Conservation (phyloP, 768 basidiomycete species). For the Hydnomerulius pinastri region DNA sequence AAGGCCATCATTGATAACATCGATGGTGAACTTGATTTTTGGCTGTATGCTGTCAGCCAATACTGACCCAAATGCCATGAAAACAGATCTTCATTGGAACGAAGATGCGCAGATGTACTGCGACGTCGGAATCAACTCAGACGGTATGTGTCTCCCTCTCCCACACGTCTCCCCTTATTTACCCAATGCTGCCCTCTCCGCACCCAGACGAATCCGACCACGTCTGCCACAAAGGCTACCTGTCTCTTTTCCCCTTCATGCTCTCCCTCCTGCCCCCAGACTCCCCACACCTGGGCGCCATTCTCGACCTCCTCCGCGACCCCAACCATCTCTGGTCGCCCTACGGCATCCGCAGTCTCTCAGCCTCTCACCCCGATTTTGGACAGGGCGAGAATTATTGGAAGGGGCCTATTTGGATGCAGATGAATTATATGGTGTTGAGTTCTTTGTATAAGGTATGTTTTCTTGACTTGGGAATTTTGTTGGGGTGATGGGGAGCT, state of each 20-base stretch:
- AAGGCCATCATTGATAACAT: conserved; percentile 82
- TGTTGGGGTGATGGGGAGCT: not conserved
- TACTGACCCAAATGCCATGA: not conserved
- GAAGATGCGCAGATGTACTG: conserved; percentile 92
- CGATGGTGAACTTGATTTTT: conserved; percentile 57
- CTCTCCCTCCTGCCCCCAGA: conserved; percentile 74
- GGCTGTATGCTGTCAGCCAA: conserved; percentile 5
- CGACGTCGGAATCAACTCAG: conserved; percentile 80
- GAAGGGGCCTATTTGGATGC: conserved; percentile 96
- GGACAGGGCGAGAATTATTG: conserved; percentile 96
- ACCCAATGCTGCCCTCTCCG: not conserved
- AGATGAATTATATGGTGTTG: conserved; percentile 93
- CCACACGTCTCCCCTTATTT: not conserved
- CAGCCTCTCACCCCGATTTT: conserved; percentile 85
- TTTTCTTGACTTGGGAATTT: not conserved
- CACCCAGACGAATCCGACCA: conserved; percentile 83
- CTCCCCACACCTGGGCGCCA: conserved; percentile 79
- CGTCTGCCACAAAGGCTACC: conserved; percentile 89
- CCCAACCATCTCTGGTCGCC: conserved; percentile 90
- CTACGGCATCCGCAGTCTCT: conserved; percentile 87
- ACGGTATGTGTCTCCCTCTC: conserved; percentile 52
- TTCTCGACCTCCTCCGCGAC: conserved; percentile 77
- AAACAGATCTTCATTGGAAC: conserved; percentile 88
- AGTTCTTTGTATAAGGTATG: conserved; percentile 74
- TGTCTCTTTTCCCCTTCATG: conserved; percentile 92